Evolutionary conservation across 306 rosid species (phyloP).

Genomic region (Cucumis hystrix): DNA sequence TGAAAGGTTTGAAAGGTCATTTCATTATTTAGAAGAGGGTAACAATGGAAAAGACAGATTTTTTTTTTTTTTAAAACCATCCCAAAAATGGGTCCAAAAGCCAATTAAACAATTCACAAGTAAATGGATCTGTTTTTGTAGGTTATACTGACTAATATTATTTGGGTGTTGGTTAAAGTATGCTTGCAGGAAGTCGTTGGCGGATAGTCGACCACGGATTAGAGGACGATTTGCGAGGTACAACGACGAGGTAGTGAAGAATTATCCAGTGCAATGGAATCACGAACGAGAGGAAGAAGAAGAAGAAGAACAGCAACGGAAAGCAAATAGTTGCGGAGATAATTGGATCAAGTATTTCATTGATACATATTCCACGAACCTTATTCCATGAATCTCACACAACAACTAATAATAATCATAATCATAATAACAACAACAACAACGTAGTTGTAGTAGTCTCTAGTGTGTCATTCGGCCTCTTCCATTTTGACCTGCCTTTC

Average conservation of each 20-base stretch:
- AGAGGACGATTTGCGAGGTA: constrained; percentile 72
- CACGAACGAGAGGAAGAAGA: constrained; percentile 43
- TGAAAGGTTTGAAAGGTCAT: not conserved
- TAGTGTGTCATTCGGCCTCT: constrained; percentile 1
- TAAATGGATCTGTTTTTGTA: too few species aligned
- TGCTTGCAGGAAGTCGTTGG: constrained; percentile 84
- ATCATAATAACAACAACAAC: too few species aligned
- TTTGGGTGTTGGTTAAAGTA: constrained; percentile 25
- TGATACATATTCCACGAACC: constrained; percentile 53
- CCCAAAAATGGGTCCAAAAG: not conserved
- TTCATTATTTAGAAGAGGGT: not conserved
- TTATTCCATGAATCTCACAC: constrained; percentile 24
- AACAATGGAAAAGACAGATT: not conserved
- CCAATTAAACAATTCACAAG: not conserved
- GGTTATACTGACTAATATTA: not conserved
- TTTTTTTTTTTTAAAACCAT: not conserved
- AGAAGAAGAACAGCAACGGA: constrained; percentile 28
- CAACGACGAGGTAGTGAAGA: constrained; percentile 52
- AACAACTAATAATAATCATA: not conserved
- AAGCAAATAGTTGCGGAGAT: constrained; percentile 17
- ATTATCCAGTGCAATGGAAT: constrained; percentile 32
- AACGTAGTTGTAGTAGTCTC: not conserved
- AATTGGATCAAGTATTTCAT: constrained; percentile 51
- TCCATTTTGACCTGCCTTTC: constrained; percentile 1
- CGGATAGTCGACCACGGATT: constrained; percentile 84